Base-by-base conservation (phyloP, 768 basidiomycete genomes). In the Mycena polygramma region DNA sequence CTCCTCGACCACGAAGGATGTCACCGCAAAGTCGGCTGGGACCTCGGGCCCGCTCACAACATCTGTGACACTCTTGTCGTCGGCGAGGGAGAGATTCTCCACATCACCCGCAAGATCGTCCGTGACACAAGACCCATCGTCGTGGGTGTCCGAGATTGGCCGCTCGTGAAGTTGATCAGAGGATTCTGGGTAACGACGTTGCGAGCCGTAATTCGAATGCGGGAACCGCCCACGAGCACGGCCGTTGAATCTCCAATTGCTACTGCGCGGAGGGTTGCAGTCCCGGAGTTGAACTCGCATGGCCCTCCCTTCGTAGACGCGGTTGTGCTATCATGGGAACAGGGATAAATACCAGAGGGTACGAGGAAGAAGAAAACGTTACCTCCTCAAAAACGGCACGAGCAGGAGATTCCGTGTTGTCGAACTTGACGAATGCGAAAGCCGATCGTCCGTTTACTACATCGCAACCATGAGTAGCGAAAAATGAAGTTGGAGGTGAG, bases 251-350 rank as follows among this genome's bases (percentile, higher is more conserved):
- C 82, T 85, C 85, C 85, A 89, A 36, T 79, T 79, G 22, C 84
- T 83, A 20, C 84, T 83, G 54, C 87, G 87, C n/a, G 82, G 80
- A 39, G 89, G 88, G 70, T 92, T 89, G 75, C 87, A 87, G 71
- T 93, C 92, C 51, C 92, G 87, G 45, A 94, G 81, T 73, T 94
- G 92, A 43, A 95, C 92, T 22, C 93, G 89, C 77, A 95, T 90
- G 6, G 89, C 83, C 53, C 92, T 90, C 35, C 92, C 93, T 62
- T 90, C 88, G 66, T 91, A 85, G 17, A 90, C 77, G 51, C 88
- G 89, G 76, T 93, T 91, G 73, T 94, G 90, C 93, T 94, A 51
- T n/a, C 54, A 54, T 24, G 48, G 10, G n/a, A 60, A 72, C 70
- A 57, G 46, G 49, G 30, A 61, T 55, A 20, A 63, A 48, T 7